Evolutionary conservation across 768 basidiomycete species (phyloP).

Genomic region (Roridomyces roridus): DNA sequence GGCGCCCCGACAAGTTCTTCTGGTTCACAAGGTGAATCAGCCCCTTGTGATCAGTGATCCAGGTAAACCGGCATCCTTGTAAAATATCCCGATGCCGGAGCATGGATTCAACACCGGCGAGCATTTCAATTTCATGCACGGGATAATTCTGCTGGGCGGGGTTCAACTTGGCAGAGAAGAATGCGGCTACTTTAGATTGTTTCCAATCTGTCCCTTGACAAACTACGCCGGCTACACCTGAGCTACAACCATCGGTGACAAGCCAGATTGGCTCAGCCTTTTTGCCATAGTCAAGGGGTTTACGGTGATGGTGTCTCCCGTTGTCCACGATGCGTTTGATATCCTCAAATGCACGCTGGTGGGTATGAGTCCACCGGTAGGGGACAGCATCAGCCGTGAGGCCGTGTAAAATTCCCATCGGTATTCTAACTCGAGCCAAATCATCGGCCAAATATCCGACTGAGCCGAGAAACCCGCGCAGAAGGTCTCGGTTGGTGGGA

Average conservation of each 20-base stretch:
- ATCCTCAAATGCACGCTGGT: neutral
- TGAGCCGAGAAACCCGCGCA: neutral
- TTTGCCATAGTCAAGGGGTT: neutral
- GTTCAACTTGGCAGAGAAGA: conserved; percentile 29
- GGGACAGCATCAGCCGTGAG: neutral
- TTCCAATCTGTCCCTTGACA: conserved; percentile 25
- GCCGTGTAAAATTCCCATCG: neutral
- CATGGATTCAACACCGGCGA: conserved; percentile 19
- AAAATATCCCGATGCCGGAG: conserved; percentile 15
- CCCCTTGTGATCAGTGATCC: conserved; percentile 11
- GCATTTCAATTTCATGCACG: conserved; percentile 24
- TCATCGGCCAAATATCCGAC: neutral
- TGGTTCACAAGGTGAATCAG: conserved; percentile 3
- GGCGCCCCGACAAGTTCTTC: neutral
- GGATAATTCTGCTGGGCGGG: conserved; percentile 17
- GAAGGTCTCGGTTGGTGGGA: neutral
- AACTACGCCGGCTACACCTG: neutral
- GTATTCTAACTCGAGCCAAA: neutral
- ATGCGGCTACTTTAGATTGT: conserved; percentile 30
- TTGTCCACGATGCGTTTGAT: neutral
- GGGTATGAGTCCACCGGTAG: neutral
- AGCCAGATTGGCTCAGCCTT: neutral
- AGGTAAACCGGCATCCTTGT: conserved; percentile 17
- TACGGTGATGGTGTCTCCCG: neutral
- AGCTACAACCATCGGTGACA: neutral